Percentiles rank a stretch among this genome's conserved stretches.
These are phyloP conservation scores for Creolimax fragrantissima DNA, from an alignment of 78 protist genomes.

Conservation along the genomic window DNA sequence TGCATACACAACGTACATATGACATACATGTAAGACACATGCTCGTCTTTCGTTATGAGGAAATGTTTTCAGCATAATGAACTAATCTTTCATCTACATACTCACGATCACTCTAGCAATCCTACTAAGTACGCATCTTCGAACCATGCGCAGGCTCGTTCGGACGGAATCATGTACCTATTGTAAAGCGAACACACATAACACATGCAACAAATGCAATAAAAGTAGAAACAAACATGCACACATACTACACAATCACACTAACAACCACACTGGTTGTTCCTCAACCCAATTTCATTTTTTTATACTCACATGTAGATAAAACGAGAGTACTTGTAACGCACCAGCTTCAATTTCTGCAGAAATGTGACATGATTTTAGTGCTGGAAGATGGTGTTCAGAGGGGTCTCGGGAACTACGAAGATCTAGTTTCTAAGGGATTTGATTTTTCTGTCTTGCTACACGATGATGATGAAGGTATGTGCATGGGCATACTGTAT, in stretches of 20 bases:
- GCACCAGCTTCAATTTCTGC: conserved; percentile 47
- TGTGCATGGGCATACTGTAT: neutral
- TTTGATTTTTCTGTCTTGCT: neutral
- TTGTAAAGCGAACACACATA: too few species aligned
- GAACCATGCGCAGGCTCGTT: too few species aligned
- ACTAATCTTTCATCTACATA: too few species aligned
- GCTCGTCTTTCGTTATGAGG: too few species aligned
- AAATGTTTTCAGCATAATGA: too few species aligned
- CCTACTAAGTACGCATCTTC: too few species aligned
- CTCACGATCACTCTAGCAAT: too few species aligned
- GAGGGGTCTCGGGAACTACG: neutral
- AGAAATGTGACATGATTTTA: conserved; percentile 27
- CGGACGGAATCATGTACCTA: too few species aligned
- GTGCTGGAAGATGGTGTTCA: conserved; percentile 40
- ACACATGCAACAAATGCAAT: too few species aligned
- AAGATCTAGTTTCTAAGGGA: neutral
- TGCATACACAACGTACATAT: neutral
- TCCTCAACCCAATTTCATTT: neutral
- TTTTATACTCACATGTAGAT: neutral
- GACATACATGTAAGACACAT: neutral
- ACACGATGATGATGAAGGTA: neutral
- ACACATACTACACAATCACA: too few species aligned
- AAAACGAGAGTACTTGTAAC: conserved; percentile 75
- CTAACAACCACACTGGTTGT: too few species aligned
- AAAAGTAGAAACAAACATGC: too few species aligned